These are phyloP conservation scores for Aspergillus unguis DNA, from an alignment of 2,329 filamentous ascomycete genomes.

Conservation along the genomic window DNA sequence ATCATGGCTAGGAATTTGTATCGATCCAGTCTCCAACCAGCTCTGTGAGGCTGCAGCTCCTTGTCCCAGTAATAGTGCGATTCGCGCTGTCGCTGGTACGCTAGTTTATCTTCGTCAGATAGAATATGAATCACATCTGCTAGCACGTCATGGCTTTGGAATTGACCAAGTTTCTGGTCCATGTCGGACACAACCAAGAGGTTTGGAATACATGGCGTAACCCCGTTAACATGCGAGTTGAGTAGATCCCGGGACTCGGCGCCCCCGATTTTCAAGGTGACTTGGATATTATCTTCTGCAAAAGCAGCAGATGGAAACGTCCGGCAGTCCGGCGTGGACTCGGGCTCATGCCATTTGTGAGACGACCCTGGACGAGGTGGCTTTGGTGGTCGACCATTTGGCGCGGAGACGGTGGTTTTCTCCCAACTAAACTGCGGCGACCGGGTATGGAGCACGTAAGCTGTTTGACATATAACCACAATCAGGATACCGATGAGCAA, in stretches of 20 bases:
- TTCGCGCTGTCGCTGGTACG: slow-evolving; percentile 33
- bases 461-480: background rate
- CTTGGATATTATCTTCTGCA: slow-evolving; percentile 34
- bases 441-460: background rate
- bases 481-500: background rate
- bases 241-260: slow-evolving; percentile 42
- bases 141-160: slow-evolving; percentile 47
- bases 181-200: slow-evolving; percentile 54
- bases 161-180: slow-evolving; percentile 45
- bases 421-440: slow-evolving; percentile 1
- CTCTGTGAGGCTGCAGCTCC: slow-evolving; percentile 37
- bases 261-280: slow-evolving; percentile 51
- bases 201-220: slow-evolving; percentile 50
- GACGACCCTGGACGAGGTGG: background rate
- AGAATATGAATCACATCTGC: slow-evolving; percentile 33
- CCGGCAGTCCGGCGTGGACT: background rate
- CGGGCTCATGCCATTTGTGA: background rate
- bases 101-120: slow-evolving; percentile 40
- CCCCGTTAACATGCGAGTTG: slow-evolving; percentile 50
- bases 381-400: background rate
- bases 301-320: background rate
- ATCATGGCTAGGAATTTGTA: slow-evolving; percentile 59
- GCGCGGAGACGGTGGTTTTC: background rate
- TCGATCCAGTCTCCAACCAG: slow-evolving; percentile 55
- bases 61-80: slow-evolving; percentile 7